Evolutionary conservation across 441 rosid species (phyloP), one percentile per base, ranked within the genome.

Genomic region (Viola pubescens): DNA sequence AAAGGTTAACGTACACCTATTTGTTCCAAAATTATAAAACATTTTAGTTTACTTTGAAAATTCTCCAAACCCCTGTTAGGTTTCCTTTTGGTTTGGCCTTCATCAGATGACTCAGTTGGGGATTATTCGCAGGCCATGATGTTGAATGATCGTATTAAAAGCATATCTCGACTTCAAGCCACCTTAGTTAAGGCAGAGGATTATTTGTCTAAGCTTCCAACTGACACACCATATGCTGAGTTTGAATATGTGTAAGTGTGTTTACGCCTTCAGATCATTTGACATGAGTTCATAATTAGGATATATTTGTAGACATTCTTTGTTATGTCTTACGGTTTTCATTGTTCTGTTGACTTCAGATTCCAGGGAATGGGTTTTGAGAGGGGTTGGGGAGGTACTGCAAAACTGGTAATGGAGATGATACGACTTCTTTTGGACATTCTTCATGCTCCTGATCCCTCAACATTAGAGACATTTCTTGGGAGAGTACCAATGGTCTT

Each of bases 381-480:
- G 85, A 88, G 77, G 80, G 98, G 98, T 45, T 94, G 98, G 98
- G 98, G 98, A 37, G 97, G 89, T 65, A 88, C 83, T 56, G 97
- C 97, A 12, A 77, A 44, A 7, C 70, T 85, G 74, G 96, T 85
- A 3, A 65, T 82, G 53, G 88, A 86, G 73, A 86, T 73, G 78
- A 81, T 88, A 78, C 84, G 86, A 74, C 97, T 89, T 50, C 91
- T 94, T 62, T 77, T 75, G 66, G 98, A 89, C 77, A 89, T 88
- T 58, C 89, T 94, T 68, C 97, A 94, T 63, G 97, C 98, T 58
- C 98, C 98, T 6, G 98, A 89, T 77, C 97, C 98, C 40, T 78
- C 92, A 6, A 81, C 83, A 49, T 73, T 94, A 47, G 98, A 94
- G 84, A 86, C 74, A 72, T 94, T 94, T 78, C 97, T 94, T 11